These are phyloP conservation scores for Hypoxylon intermedium DNA, from an alignment of 495 filamentous ascomycete species.

Conservation along the genomic window DNA sequence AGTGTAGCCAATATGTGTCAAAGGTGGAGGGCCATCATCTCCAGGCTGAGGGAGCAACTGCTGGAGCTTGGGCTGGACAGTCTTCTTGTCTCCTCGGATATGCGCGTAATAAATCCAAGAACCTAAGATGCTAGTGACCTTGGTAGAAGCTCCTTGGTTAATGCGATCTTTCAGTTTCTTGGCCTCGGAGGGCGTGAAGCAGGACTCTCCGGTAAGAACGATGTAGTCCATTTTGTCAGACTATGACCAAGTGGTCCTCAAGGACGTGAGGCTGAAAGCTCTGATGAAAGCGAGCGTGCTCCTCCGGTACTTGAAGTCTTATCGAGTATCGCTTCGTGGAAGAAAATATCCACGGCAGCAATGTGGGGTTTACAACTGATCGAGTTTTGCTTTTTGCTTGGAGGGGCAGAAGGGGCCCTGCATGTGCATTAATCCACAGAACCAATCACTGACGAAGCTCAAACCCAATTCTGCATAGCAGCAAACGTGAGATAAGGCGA, in stretches of 20 bases:
- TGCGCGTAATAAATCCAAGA: constrained; percentile 61
- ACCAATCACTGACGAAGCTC: constrained; percentile 16
- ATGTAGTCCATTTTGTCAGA: constrained; percentile 43
- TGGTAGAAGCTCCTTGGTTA: constrained; percentile 50
- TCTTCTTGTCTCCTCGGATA: constrained; percentile 45
- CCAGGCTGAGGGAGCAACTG: constrained; percentile 51
- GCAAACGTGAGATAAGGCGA: constrained; percentile 18
- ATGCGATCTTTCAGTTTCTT: constrained; percentile 57
- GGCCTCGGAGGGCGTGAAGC: constrained; percentile 59
- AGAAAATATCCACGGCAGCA: constrained; percentile 22
- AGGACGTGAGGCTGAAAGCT: constrained; percentile 4
- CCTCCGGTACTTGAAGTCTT: constrained; percentile 12
- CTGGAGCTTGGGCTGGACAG: constrained; percentile 46
- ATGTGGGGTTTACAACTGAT: constrained; percentile 27
- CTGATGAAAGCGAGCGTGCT: constrained; percentile 1
- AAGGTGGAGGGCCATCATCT: constrained; percentile 17
- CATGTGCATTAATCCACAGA: constrained; percentile 11
- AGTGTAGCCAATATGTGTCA: constrained; percentile 43
- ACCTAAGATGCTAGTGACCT: constrained; percentile 53
- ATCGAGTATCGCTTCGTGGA: constrained; percentile 8
- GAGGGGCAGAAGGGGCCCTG: constrained; percentile 32
- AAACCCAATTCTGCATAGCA: constrained; percentile 15
- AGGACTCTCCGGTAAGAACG: constrained; percentile 55
- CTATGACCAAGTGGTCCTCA: constrained; percentile 14
- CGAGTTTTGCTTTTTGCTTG: constrained; percentile 26